A percentile compares a stretch with the other conserved stretches of the same genome.
These are phyloP conservation scores for Omphalotus olearius DNA, from an alignment of 1,284 basidiomycete genomes.

Conservation along the genomic window DNA sequence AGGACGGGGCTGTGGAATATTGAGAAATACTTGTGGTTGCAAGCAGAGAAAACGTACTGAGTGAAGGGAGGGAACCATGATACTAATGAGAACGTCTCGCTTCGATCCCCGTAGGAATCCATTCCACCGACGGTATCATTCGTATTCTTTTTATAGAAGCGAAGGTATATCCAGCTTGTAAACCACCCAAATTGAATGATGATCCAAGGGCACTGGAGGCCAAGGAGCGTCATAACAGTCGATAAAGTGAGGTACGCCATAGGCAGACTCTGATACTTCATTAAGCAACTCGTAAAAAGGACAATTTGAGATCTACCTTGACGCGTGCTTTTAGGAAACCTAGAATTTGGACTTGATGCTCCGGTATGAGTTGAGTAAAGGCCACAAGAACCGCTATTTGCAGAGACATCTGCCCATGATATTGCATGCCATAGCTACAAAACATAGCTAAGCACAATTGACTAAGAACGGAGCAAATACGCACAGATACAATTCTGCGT, in stretches of 20 bases:
- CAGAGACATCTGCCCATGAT: slow-evolving; percentile 91
- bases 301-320: slow-evolving; percentile 54
- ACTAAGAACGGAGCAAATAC: slow-evolving; percentile 7
- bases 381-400: slow-evolving; percentile 90
- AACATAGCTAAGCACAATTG: slow-evolving; percentile 10
- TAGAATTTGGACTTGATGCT: slow-evolving; percentile 93
- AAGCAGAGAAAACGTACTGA: slow-evolving; percentile 51
- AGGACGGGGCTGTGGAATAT: slow-evolving; percentile 52
- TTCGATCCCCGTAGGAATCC: slow-evolving; percentile 81
- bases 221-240: slow-evolving; percentile 83
- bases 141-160: slow-evolving; percentile 89
- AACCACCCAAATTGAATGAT: slow-evolving; percentile 99
- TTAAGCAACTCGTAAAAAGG: slow-evolving; percentile 9
- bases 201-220: slow-evolving; percentile 92
- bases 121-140: slow-evolving; percentile 55
- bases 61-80: slow-evolving; percentile 95
- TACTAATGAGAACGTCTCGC: slow-evolving; percentile 94
- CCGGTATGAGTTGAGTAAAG: slow-evolving; percentile 96
- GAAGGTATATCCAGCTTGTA: slow-evolving; percentile 89
- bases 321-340: slow-evolving; percentile 85
- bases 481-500: slow-evolving; percentile 74
- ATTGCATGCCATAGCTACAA: slow-evolving; percentile 78
- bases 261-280: slow-evolving; percentile 67
- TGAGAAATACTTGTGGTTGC: slow-evolving; percentile 7
- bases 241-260: slow-evolving; percentile 93